These are phyloP conservation scores for Paecilomyces sp. DNA, from an alignment of 2,329 filamentous ascomycete species.

Conservation along the genomic window DNA sequence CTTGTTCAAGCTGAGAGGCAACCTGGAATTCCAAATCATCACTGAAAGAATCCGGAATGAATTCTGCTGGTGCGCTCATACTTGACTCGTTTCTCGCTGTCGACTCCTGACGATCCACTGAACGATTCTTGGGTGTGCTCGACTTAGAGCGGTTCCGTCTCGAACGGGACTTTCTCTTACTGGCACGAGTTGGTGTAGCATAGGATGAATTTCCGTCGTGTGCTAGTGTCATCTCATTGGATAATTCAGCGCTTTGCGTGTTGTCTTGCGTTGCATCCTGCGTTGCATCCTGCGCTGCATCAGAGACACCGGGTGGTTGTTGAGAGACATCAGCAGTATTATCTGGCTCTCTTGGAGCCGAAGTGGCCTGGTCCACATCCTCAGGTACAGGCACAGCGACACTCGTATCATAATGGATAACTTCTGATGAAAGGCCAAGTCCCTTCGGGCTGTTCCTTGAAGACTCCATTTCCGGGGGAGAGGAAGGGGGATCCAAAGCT, in stretches of 20 bases:
- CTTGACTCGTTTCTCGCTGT: neutral
- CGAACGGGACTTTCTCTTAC: neutral
- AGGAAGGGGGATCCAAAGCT: slow-evolving; percentile 25
- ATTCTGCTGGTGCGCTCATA: slow-evolving; percentile 7
- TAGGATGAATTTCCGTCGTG: neutral
- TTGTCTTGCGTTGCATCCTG: neutral
- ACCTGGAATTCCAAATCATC: slow-evolving; percentile 38
- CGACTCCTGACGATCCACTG: neutral
- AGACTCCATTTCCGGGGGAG: slow-evolving; percentile 23
- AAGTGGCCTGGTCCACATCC: neutral
- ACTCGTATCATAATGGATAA: neutral
- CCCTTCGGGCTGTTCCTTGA: slow-evolving; percentile 14
- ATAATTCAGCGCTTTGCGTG: neutral
- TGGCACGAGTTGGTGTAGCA: neutral
- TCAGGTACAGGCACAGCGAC: neutral
- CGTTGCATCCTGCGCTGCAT: neutral
- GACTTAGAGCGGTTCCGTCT: neutral
- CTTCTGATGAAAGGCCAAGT: neutral
- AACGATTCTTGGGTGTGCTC: neutral
- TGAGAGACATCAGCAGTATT: neutral
- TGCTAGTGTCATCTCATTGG: neutral
- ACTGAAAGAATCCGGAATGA: slow-evolving; percentile 26
- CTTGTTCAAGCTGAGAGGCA: slow-evolving; percentile 39
- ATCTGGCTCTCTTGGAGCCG: neutral
- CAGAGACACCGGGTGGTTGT: neutral